Evolutionary conservation across 352 stramenopile genomes (phyloP), one percentile per base, ranked within the genome.

Genomic region (Phytopythium montanum): DNA sequence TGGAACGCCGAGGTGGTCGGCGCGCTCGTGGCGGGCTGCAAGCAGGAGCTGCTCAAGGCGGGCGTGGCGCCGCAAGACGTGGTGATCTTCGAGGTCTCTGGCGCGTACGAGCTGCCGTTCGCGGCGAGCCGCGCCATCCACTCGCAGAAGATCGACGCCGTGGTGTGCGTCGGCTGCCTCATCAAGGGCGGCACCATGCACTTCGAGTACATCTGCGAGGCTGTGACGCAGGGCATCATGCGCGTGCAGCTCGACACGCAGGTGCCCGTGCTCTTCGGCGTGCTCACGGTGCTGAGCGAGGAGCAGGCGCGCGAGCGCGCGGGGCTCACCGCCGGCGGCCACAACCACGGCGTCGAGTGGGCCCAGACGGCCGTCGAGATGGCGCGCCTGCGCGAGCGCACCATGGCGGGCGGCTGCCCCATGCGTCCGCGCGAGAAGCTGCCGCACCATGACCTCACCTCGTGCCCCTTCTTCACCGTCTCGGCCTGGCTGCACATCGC

Each of bases 151-250:
- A 90, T 99, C 55, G 97, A 99, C 74, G 96, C 95, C 26, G 97
- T 99, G 52, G 88, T 99, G 54, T 97, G 85, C 66, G 71, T 98
- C 58, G 97, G 97, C 48, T 96, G 85, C 55, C 81, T 98, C 18
- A 97, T 97, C 72, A 98, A 98, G 73, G 97, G 97, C 51, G 96
- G 98, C 54, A 99, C 97, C 16, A 97, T 98, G 87, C 97, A 99
- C 80, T 99, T 99, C 73, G 97, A 99, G 89, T 99, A 99, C 81
- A 99, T 99, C 79, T 95, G 90, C 51, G 93, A 99, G 60, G 88
- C 96, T 53, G 92, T 98, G n/a, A 83, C 94, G 38, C 90, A 96
- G 63, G 97, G 96, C 59, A 94, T 99, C 69, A 99, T 99, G 96
- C 87, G 87, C 67, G 95, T 99, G 65, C 85, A 94, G 69, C 75